Evolutionary conservation across 345 rosid species (phyloP).

Genomic region (Syzygium aqueum): DNA sequence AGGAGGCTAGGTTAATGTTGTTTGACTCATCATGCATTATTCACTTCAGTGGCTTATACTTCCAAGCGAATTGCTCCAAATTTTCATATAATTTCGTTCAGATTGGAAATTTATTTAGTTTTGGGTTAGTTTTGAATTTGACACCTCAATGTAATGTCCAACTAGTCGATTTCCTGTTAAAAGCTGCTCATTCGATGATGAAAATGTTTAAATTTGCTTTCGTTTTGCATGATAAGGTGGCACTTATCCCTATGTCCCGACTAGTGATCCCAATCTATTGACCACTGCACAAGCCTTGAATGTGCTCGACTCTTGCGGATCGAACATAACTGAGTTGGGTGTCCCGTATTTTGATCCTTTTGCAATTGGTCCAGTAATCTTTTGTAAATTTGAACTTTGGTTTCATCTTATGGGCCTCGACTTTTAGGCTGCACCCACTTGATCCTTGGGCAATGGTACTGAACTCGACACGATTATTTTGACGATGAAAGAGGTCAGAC

Average conservation of each 20-base stretch:
- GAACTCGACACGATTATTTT: conserved; percentile 52
- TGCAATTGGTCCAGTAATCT: conserved; percentile 86
- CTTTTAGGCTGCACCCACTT: conserved; percentile 64
- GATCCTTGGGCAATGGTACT: conserved; percentile 70
- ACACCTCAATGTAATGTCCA: not conserved
- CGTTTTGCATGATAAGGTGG: conserved; percentile 37
- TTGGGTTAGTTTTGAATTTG: not conserved
- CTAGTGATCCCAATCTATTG: conserved; percentile 94
- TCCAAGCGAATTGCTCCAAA: not conserved
- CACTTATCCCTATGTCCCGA: conserved; percentile 80
- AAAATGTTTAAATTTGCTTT: not conserved
- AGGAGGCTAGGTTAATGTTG: conserved; percentile 48
- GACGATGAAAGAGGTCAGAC: conserved; percentile 70
- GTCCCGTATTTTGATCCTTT: conserved; percentile 89
- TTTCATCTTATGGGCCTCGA: not conserved
- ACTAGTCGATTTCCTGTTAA: not conserved
- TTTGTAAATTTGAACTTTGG: not conserved
- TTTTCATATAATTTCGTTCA: not conserved
- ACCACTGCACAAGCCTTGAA: conserved; percentile 81
- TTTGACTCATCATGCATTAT: not conserved
- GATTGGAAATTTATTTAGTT: not conserved
- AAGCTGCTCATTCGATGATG: not conserved
- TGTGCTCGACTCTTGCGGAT: conserved; percentile 72
- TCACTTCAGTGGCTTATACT: not conserved
- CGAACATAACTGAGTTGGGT: conserved; percentile 81